Conservation (phyloP, 495 filamentous ascomycete species). For the Talaromyces stipitatus region DNA sequence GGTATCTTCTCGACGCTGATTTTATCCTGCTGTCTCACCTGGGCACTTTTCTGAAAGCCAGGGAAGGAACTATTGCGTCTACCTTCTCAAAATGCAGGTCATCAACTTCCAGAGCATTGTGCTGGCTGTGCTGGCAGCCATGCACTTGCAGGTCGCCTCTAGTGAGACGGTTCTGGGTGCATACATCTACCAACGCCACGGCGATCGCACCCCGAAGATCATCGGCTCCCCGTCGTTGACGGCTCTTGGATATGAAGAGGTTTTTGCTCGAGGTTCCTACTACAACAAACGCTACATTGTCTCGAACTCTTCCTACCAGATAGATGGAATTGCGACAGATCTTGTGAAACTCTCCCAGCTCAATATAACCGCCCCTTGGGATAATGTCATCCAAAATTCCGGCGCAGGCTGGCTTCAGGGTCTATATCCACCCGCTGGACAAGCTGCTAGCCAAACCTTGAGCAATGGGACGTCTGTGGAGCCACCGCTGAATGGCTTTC, state of each 20-base stretch:
- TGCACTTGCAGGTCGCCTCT: neutral
- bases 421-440: constrained; percentile 52
- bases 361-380: constrained; percentile 47
- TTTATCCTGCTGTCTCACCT: too few species aligned
- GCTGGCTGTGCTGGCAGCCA: neutral
- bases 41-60: too few species aligned
- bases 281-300: constrained; percentile 54
- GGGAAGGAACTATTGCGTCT: too few species aligned
- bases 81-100: neutral
- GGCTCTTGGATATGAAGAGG: constrained; percentile 51
- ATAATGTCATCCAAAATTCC: constrained; percentile 54
- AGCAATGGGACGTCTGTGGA: constrained; percentile 44
- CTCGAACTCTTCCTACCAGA: constrained; percentile 36
- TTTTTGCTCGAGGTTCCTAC: constrained; percentile 53
- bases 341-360: constrained; percentile 53
- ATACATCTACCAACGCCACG: constrained; percentile 58
- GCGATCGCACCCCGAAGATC: constrained; percentile 53
- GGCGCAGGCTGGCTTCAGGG: constrained; percentile 53
- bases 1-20: too few species aligned
- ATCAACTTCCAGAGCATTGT: neutral
- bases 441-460: constrained; percentile 27
- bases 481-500: constrained; percentile 51
- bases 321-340: constrained; percentile 47
- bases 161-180: constrained; percentile 52
- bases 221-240: constrained; percentile 48